phyloP scores from a whole-genome alignment of 345 rosid genomes.

The Acer yangbiense region DNA sequence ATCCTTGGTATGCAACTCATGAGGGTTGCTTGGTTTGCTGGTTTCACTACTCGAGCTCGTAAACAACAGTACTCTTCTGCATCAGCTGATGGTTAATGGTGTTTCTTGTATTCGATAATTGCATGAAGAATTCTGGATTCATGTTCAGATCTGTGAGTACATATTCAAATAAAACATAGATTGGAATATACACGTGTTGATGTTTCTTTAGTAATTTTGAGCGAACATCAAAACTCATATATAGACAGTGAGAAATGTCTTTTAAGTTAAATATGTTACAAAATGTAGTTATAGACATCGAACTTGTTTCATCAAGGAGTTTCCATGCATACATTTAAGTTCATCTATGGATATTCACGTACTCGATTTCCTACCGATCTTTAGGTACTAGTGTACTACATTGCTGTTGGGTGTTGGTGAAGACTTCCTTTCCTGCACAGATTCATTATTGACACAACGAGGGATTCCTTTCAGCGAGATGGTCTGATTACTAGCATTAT shows the following conservation, averaged over 20 bases:
- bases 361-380: neutral
- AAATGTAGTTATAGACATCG: too few species aligned
- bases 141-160: neutral
- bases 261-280: too few species aligned
- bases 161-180: neutral
- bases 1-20: conserved; percentile 87
- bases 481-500: neutral
- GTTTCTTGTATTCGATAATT: neutral
- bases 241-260: neutral
- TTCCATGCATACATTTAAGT: neutral
- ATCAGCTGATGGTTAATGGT: conserved; percentile 4
- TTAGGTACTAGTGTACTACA: neutral
- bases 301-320: too few species aligned
- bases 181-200: neutral
- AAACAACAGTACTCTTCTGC: too few species aligned
- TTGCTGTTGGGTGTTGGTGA: neutral
- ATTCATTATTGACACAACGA: too few species aligned
- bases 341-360: neutral
- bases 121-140: neutral
- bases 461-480: too few species aligned
- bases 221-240: neutral
- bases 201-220: neutral
- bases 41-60: too few species aligned
- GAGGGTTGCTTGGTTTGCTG: conserved; percentile 91
- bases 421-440: too few species aligned